Evolutionary conservation across 768 basidiomycete genomes (phyloP).

Genomic region (Sarcodon sp.): DNA sequence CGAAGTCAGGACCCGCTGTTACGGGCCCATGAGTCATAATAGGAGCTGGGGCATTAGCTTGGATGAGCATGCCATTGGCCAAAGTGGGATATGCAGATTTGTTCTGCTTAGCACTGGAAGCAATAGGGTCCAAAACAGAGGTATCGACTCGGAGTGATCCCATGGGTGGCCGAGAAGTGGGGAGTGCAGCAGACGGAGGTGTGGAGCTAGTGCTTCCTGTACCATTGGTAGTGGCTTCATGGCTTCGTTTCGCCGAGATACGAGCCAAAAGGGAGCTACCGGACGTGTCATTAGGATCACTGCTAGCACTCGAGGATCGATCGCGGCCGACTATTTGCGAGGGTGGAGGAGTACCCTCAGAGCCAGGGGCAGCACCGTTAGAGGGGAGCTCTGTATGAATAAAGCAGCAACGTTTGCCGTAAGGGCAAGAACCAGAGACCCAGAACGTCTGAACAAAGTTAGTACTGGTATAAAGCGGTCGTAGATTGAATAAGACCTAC

Average conservation of each 20-base stretch:
- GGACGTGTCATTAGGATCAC: slow-evolving; percentile 61
- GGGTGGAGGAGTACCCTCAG: slow-evolving; percentile 38
- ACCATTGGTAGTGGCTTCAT: slow-evolving; percentile 25
- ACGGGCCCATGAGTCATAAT: slow-evolving; percentile 68
- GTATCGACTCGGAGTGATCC: slow-evolving; percentile 70
- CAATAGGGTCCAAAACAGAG: slow-evolving; percentile 31
- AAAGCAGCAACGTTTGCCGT: slow-evolving; percentile 89
- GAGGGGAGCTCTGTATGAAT: slow-evolving; percentile 80
- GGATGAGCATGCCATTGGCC: slow-evolving; percentile 43
- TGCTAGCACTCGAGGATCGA: slow-evolving; percentile 63
- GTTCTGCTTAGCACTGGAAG: slow-evolving; percentile 57
- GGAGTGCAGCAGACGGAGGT: slow-evolving; percentile 29
- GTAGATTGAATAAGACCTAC: slow-evolving; percentile 26
- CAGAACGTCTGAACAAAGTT: slow-evolving; percentile 60
- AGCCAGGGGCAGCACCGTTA: slow-evolving; percentile 42
- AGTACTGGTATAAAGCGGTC: slow-evolving; percentile 3
- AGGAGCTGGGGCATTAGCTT: slow-evolving; percentile 42
- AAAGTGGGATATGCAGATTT: slow-evolving; percentile 74
- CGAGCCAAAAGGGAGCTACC: slow-evolving; percentile 66
- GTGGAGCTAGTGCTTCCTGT: slow-evolving; percentile 24
- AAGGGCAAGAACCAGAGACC: slow-evolving; percentile 88
- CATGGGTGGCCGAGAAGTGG: slow-evolving; percentile 36
- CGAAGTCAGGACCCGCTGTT: slow-evolving; percentile 78
- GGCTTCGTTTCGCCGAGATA: slow-evolving; percentile 55
- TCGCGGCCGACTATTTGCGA: slow-evolving; percentile 34